Conservation (phyloP, 306 rosid genomes). For the Quercus cerris region DNA sequence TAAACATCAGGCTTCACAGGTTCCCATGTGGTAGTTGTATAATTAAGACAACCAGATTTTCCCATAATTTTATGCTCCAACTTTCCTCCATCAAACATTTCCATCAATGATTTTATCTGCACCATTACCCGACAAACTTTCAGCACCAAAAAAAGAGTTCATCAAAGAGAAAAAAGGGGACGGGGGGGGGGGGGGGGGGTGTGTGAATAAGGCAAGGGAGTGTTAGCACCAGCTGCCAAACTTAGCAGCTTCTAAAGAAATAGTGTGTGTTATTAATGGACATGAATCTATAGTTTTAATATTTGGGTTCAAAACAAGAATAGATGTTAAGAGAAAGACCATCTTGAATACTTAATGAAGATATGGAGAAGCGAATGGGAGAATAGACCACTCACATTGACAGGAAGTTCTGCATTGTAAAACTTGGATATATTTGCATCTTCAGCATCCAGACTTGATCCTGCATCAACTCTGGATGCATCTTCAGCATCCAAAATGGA, state of each 20-base stretch:
- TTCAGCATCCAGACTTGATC: conserved; percentile 39
- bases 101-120: conserved; percentile 61
- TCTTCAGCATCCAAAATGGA: conserved; percentile 44
- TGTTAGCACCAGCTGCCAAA: too few species aligned
- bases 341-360: neutral
- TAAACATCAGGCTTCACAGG: conserved; percentile 32
- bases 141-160: neutral
- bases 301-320: too few species aligned
- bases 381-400: conserved; percentile 39
- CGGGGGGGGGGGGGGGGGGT: too few species aligned
- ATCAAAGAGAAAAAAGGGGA: neutral
- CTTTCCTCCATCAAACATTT: conserved; percentile 63
- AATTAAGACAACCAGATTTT: conserved; percentile 59
- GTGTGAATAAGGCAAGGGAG: too few species aligned
- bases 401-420: conserved; percentile 60
- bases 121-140: conserved; percentile 1
- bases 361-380: neutral
- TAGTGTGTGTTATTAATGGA: too few species aligned
- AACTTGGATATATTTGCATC: conserved; percentile 52
- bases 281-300: too few species aligned
- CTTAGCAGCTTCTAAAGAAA: too few species aligned
- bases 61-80: conserved; percentile 66
- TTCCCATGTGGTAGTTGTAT: conserved; percentile 64
- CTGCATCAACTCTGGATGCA: conserved; percentile 2
- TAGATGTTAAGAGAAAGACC: too few species aligned